Evolutionary conservation across 108 stramenopile genomes (phyloP).

Genomic region (Ochromonas danica): DNA sequence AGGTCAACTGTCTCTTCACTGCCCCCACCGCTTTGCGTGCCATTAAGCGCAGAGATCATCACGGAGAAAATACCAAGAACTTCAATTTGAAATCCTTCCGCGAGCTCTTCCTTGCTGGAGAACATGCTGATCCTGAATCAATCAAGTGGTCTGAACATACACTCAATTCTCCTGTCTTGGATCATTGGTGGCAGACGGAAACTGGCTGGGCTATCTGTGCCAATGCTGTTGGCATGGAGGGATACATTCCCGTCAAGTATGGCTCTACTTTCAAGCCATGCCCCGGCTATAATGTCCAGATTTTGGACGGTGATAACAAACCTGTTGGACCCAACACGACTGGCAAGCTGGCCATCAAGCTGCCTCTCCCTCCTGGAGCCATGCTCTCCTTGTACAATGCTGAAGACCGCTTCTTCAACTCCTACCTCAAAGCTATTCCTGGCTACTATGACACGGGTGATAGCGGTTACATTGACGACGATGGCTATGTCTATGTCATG

Average conservation of each 20-base stretch:
- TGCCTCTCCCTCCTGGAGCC: slow-evolving; percentile 71
- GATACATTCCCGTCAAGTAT: not conserved
- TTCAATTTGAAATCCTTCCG: slow-evolving; percentile 58
- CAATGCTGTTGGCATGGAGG: not conserved
- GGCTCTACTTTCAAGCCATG: slow-evolving; percentile 46
- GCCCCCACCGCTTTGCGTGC: slow-evolving; percentile 76
- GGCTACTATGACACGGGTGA: slow-evolving; percentile 73
- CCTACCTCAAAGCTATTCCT: slow-evolving; percentile 60
- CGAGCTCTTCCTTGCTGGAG: slow-evolving; percentile 67
- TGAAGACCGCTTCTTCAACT: slow-evolving; percentile 57
- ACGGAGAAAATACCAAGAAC: slow-evolving; percentile 44
- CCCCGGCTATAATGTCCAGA: slow-evolving; percentile 57
- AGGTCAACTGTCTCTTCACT: slow-evolving; percentile 66
- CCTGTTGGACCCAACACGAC: not conserved
- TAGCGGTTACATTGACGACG: slow-evolving; percentile 64
- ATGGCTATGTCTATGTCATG: slow-evolving; percentile 72
- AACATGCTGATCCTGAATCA: slow-evolving; percentile 69
- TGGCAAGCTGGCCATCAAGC: slow-evolving; percentile 64
- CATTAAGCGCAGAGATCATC: slow-evolving; percentile 62
- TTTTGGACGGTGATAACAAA: slow-evolving; percentile 48
- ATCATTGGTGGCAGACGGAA: slow-evolving; percentile 67
- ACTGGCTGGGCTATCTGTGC: slow-evolving; percentile 55
- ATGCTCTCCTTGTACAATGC: slow-evolving; percentile 64
- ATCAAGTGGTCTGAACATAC: slow-evolving; percentile 59
- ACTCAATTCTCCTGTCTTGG: not conserved